Base-by-base conservation (phyloP, 2,329 filamentous ascomycete species). In the Tolypocladium paradoxum region DNA sequence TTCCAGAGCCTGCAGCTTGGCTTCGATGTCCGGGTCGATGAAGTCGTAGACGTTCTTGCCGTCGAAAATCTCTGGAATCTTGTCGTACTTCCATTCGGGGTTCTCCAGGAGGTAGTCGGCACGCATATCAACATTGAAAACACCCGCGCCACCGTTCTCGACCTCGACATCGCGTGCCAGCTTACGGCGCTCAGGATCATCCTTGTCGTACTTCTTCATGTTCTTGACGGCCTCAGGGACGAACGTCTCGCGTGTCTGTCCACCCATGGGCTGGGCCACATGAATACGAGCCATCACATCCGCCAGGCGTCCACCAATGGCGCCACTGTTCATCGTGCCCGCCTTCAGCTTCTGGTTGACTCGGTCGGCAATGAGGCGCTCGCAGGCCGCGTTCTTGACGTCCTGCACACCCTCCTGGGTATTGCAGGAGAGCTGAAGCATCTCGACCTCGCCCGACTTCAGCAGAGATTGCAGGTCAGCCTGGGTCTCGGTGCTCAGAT, bases 31-130 rank as follows among this genome's bases (percentile, higher is more conserved):
- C 1, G 92, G 91, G 65, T 97, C 93, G 65, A 99, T 84, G 70
- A 89, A 99, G 72, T 99, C 93, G 74, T 92, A 93, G 54, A 99
- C 88, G 70, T 99, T 99, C 79, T 92, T 91, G 70, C 93, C 93
- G 66, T 97, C 85, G 70, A 91, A 87, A 49, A 96, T 79, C 72
- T 99, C 93, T 34, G 93, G 93, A 53, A 97, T 88, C 73, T 88
- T 90, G 75, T 99, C 95, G 68, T 96, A 82, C 70, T 95, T 96
- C 93, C 93, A 97, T 54, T 93, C 90, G 43, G 87, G 82, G 67
- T 96, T 83, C 58, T 87, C 89, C 57, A 97, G 83, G 18, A 90
- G 73, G 70, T 95, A 99, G 65, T 93, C 88, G 66, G 89, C 83
- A 69, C 89, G 87, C 64, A 97, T 79, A 66, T 99, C 90, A 63